Base-by-base conservation (phyloP, 495 filamentous ascomycete species). In the Penicillium turbatum region DNA sequence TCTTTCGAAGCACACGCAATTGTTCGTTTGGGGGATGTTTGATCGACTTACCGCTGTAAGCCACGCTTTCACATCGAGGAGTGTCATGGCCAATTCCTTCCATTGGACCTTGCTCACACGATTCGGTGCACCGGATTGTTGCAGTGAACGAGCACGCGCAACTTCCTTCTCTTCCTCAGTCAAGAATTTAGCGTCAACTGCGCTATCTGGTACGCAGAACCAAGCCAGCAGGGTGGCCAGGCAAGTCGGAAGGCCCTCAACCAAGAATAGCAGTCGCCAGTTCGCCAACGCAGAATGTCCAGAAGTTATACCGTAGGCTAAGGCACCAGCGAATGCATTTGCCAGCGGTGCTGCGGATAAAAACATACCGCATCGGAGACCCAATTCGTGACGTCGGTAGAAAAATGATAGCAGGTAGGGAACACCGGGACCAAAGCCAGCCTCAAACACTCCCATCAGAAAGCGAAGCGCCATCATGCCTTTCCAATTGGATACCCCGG, bases 241-340 rank as follows among this genome's bases (percentile, higher is more conserved):
- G 35, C 89, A 72, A 2, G 82, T 85, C 3, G 90, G 90, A 3
- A 89, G 57, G 3, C 90, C 90, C 69, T 96, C 90, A 5, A 92
- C 85, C 5, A 95, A 72, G 68, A 96, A 93, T 17, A 96, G 68
- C 1, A 95, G 67, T 30, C 88, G 79, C 90, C 90, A 96, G 46
- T 82, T 87, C 1, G 86, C 79, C 34, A 95, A 71, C 7, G 74
- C 64, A 1, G 84, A 73, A 62, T 84, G 76, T 2, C 86, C 84
- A 0, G 81, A 86, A 0, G 87, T 91, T 51, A 96, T 93, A 6
- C 84, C 88, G 49, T 88, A 95, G 0, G 90, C 90, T 5, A 96
- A 72, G 5, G 87, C 86, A 26, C 89, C 88, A 0, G 89, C 88
- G 62, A 95, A 95, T 11, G 85, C 86, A 30, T 85, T 92, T 2